Conservation (phyloP, 768 basidiomycete genomes). For the Pisolithus sp. region DNA sequence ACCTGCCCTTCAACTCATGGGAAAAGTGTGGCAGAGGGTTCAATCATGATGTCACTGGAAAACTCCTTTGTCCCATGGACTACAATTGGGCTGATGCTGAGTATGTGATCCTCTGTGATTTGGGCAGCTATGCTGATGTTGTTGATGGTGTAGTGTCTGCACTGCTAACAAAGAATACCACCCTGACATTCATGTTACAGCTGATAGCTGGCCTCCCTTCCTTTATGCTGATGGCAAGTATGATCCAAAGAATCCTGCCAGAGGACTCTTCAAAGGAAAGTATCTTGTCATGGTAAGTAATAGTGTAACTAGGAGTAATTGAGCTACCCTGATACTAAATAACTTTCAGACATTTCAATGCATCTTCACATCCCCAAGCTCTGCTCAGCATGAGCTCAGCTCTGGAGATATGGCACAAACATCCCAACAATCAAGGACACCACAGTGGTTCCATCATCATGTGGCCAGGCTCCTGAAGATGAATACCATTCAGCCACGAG, state of each 20-base stretch:
- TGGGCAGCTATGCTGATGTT: background rate
- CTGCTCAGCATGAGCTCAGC: constrained; percentile 1
- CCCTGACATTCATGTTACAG: background rate
- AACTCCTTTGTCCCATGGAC: constrained; percentile 8
- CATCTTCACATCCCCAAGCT: constrained; percentile 17
- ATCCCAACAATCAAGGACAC: background rate
- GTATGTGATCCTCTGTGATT: background rate
- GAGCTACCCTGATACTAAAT: background rate
- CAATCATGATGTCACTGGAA: constrained; percentile 5
- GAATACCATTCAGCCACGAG: constrained; percentile 12
- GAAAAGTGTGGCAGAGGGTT: constrained; percentile 2
- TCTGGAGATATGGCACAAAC: background rate
- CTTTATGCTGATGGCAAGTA: background rate
- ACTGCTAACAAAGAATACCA: background rate
- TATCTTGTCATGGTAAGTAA: constrained; percentile 1
- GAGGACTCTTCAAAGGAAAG: constrained; percentile 1
- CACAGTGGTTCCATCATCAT: constrained; percentile 1
- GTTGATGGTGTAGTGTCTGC: background rate
- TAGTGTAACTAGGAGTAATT: too few species aligned
- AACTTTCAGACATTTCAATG: constrained; percentile 13
- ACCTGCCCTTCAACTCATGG: background rate
- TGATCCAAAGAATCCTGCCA: background rate
- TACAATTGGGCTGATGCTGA: constrained; percentile 9
- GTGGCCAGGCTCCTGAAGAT: constrained; percentile 6
- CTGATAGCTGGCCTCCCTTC: constrained; percentile 5